Percentiles rank a stretch among this genome's conserved stretches.
Conservation (phyloP, 805 yeast genomes). For the Cyberlindnera maritima region DNA sequence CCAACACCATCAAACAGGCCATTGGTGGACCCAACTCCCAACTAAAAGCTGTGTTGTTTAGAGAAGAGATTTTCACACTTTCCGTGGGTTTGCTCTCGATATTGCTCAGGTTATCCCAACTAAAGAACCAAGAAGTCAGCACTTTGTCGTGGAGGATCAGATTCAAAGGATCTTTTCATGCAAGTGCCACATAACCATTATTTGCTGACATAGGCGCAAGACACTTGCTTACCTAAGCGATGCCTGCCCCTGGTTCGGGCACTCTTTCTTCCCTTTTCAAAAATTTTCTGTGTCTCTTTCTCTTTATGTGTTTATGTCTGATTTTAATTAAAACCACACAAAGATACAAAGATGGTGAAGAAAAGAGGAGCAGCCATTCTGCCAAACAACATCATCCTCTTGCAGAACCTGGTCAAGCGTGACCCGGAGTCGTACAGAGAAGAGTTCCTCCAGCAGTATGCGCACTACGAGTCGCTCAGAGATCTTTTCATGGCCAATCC, state of each 20-base stretch:
- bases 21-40: too few relatives aligned
- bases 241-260: conserved; percentile 4
- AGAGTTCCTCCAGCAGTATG: conserved; percentile 88
- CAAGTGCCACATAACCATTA: not conserved
- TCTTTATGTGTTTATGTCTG: too few relatives aligned
- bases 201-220: too few relatives aligned
- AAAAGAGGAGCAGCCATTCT: conserved; percentile 88
- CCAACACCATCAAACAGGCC: too few relatives aligned
- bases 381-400: conserved; percentile 86
- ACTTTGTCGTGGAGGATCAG: too few relatives aligned
- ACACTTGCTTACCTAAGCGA: conserved; percentile 3
- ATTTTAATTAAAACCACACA: too few relatives aligned
- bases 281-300: not conserved
- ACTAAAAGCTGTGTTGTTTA: too few relatives aligned
- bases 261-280: not conserved
- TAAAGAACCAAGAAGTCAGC: too few relatives aligned
- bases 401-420: conserved; percentile 89
- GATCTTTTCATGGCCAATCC: conserved; percentile 78
- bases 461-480: conserved; percentile 87
- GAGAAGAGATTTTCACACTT: too few relatives aligned
- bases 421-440: conserved; percentile 94
- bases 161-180: too few relatives aligned
- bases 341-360: conserved; percentile 77
- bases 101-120: too few relatives aligned
- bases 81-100: too few relatives aligned